Percentiles rank a stretch among this genome's conserved stretches.
These are phyloP conservation scores for Ceratocystis destructans DNA, from an alignment of 2,329 filamentous ascomycete genomes.

Conservation along the genomic window DNA sequence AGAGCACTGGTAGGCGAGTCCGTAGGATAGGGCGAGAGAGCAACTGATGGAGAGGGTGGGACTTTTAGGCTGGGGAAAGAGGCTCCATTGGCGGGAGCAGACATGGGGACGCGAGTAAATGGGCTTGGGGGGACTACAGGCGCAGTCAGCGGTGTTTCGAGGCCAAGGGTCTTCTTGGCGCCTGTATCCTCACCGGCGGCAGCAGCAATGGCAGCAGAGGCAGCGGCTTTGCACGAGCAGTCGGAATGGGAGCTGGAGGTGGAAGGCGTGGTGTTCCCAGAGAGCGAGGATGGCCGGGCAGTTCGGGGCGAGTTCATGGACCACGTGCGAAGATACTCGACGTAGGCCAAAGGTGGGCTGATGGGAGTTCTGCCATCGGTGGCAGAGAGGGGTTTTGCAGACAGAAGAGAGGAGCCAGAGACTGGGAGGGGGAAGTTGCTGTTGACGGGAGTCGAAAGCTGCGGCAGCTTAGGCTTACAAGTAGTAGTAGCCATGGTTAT, in stretches of 20 bases:
- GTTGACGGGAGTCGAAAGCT: constrained; percentile 49
- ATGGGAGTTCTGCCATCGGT: constrained; percentile 70
- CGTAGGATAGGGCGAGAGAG: constrained; percentile 30
- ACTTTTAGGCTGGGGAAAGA: constrained; percentile 58
- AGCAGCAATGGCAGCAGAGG: constrained; percentile 24
- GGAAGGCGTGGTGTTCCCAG: constrained; percentile 36
- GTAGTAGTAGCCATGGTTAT: constrained; percentile 22
- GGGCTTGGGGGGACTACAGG: constrained; percentile 34
- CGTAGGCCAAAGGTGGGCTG: constrained; percentile 77
- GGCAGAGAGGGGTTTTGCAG: constrained; percentile 31
- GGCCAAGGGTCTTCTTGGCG: constrained; percentile 25
- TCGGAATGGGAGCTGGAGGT: constrained; percentile 38
- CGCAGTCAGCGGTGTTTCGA: constrained; percentile 26
- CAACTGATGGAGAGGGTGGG: constrained; percentile 59
- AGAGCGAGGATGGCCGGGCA: constrained; percentile 34
- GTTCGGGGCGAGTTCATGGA: constrained; percentile 57
- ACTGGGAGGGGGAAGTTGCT: constrained; percentile 49
- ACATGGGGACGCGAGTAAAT: constrained; percentile 43
- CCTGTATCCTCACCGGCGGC: constrained; percentile 21
- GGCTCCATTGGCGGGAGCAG: constrained; percentile 46
- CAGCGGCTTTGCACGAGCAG: constrained; percentile 40
- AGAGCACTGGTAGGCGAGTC: constrained; percentile 60
- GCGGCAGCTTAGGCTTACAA: constrained; percentile 45
- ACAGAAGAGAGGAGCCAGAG: constrained; percentile 55
- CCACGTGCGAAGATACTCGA: constrained; percentile 81